A percentile compares a stretch with the other conserved stretches of the same genome.
phyloP scores from a whole-genome alignment of 2,329 filamentous ascomycete species.

The Zymoseptoria brevis region DNA sequence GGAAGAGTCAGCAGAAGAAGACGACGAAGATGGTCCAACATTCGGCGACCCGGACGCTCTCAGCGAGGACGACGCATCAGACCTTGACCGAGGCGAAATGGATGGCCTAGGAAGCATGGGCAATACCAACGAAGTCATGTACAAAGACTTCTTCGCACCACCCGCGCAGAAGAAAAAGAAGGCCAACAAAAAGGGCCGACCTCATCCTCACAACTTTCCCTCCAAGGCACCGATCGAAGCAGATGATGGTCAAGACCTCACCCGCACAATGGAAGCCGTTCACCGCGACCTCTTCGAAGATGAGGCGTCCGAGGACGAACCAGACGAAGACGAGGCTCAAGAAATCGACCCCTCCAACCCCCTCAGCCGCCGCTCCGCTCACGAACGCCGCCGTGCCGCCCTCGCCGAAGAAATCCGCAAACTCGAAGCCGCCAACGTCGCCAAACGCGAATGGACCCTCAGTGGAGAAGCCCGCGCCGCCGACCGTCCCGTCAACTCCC shows the following conservation, averaged over 20 bases:
- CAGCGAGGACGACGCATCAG: constrained; percentile 55
- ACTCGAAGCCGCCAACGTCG: constrained; percentile 80
- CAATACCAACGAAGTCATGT: constrained; percentile 84
- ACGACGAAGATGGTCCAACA: constrained; percentile 70
- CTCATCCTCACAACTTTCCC: constrained; percentile 47
- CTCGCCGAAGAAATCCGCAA: constrained; percentile 83
- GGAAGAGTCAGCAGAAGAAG: constrained; percentile 41
- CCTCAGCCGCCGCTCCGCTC: constrained; percentile 67
- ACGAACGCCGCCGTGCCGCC: constrained; percentile 80
- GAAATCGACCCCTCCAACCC: constrained; percentile 58
- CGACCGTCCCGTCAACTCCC: constrained; percentile 80
- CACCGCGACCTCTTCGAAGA: constrained; percentile 88
- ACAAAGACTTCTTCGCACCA: constrained; percentile 87
- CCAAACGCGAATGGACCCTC: constrained; percentile 84
- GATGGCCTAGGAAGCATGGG: constrained; percentile 46
- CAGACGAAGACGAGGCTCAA: constrained; percentile 57
- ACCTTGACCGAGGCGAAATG: constrained; percentile 50
- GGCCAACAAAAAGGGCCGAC: constrained; percentile 49
- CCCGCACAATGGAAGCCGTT: constrained; percentile 78
- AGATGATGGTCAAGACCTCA: constrained; percentile 58
- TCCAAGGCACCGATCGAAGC: constrained; percentile 32
- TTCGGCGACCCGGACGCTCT: constrained; percentile 73
- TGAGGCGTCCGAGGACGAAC: constrained; percentile 56
- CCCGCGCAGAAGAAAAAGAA: constrained; percentile 61
- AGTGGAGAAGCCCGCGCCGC: constrained; percentile 77